Percentiles rank a stretch among this genome's conserved stretches.
Evolutionary conservation across 441 rosid genomes (phyloP).

Genomic region (Theobroma grandiflorum): DNA sequence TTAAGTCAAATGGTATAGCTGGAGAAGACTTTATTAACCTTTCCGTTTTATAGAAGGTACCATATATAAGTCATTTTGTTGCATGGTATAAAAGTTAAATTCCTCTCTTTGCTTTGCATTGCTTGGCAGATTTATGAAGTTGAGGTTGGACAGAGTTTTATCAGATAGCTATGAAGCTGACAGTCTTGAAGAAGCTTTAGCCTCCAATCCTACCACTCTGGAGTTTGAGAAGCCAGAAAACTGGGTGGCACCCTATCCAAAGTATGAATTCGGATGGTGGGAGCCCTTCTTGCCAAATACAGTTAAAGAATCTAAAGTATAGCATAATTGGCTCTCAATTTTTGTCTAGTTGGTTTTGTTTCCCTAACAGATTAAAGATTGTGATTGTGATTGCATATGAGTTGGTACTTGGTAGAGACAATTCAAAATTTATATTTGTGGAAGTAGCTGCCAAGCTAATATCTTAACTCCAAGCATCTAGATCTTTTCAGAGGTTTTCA

Average conservation of each 20-base stretch:
- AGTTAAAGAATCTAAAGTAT: conserved; percentile 55
- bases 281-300: conserved; percentile 72
- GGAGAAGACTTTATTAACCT: neutral
- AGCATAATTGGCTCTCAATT: conserved; percentile 30
- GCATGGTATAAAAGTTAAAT: neutral
- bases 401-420: conserved; percentile 5
- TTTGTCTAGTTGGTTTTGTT: neutral
- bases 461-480: neutral
- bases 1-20: neutral
- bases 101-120: conserved; percentile 14
- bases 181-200: conserved; percentile 76
- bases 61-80: neutral
- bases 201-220: conserved; percentile 66
- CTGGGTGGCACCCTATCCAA: conserved; percentile 92
- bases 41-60: neutral
- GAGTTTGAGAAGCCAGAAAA: conserved; percentile 80
- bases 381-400: neutral
- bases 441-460: neutral
- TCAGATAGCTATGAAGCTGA: conserved; percentile 71
- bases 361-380: neutral
- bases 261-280: conserved; percentile 97
- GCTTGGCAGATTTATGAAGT: conserved; percentile 83
- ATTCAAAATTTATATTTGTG: neutral
- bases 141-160: conserved; percentile 89
- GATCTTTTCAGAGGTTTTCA: neutral